These are phyloP conservation scores for Albatrellus ellisii DNA, from an alignment of 768 basidiomycete genomes.

Conservation along the genomic window DNA sequence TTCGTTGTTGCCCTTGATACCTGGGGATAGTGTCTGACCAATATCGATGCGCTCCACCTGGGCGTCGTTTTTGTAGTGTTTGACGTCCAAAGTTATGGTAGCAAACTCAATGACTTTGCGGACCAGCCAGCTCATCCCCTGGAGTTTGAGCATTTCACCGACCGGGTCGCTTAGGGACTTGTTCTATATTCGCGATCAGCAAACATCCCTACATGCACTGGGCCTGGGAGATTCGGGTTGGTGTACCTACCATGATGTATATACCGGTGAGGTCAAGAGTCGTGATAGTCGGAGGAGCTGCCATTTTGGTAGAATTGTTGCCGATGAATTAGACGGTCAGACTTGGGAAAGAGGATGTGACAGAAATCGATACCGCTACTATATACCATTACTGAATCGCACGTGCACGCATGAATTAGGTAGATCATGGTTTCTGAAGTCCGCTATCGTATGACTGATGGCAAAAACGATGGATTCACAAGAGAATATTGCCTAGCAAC, in stretches of 20 bases:
- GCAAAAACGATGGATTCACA: no score
- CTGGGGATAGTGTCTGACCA: conserved; percentile 50
- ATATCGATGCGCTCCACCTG: conserved; percentile 54
- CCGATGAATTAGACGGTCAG: no score
- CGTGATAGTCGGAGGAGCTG: conserved; percentile 45
- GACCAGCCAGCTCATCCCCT: conserved; percentile 63
- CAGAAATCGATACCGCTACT: no score
- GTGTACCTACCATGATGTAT: conserved; percentile 43
- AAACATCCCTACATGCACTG: neutral
- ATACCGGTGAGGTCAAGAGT: conserved; percentile 49
- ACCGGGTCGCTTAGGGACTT: conserved; percentile 48
- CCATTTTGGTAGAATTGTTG: no score
- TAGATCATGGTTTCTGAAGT: no score
- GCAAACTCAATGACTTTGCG: conserved; percentile 45
- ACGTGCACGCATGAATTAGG: no score
- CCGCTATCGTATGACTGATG: no score
- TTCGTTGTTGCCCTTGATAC: conserved; percentile 45
- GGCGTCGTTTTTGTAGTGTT: conserved; percentile 44
- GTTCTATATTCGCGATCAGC: conserved; percentile 32
- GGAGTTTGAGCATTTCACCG: conserved; percentile 52
- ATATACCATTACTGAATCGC: no score
- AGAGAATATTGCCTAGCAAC: no score
- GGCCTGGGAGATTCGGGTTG: neutral
- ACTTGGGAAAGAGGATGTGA: no score
- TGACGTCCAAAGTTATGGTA: conserved; percentile 45